Percentiles rank a stretch among this genome's conserved stretches.
These are phyloP conservation scores for Verticillium alfalfae DNA, from an alignment of 2,329 filamentous ascomycete species.

Conservation along the genomic window DNA sequence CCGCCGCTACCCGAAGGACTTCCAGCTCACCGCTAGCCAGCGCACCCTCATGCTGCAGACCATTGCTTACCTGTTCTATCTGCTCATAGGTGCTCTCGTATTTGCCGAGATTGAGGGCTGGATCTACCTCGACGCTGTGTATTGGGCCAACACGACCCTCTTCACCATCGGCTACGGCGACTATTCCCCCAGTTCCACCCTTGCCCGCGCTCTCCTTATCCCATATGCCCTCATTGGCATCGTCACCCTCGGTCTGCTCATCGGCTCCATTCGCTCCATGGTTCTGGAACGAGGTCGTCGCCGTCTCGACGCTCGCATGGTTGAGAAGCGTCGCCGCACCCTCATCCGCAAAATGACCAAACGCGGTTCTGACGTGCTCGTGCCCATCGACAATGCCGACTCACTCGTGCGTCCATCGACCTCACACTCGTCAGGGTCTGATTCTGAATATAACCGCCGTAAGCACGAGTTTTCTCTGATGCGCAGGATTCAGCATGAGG, in stretches of 20 bases:
- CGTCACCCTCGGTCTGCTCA: slow-evolving; percentile 77
- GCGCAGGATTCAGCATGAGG: slow-evolving; percentile 69
- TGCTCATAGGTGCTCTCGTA: slow-evolving; percentile 70
- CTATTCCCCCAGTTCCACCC: slow-evolving; percentile 36
- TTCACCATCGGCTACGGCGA: slow-evolving; percentile 64
- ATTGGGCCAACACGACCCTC: slow-evolving; percentile 71
- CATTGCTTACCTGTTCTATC: slow-evolving; percentile 76
- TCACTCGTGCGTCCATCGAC: slow-evolving; percentile 1
- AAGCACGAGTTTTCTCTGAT: slow-evolving; percentile 72
- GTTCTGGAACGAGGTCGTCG: slow-evolving; percentile 52
- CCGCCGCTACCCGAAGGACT: slow-evolving; percentile 71
- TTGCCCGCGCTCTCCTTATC: slow-evolving; percentile 68
- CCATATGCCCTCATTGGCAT: slow-evolving; percentile 81
- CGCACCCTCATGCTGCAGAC: slow-evolving; percentile 87
- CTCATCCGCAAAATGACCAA: slow-evolving; percentile 38
- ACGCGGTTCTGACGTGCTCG: slow-evolving; percentile 42
- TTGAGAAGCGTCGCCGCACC: slow-evolving; percentile 51
- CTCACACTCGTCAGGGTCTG: not conserved
- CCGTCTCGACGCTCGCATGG: slow-evolving; percentile 49
- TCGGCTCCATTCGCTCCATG: slow-evolving; percentile 69
- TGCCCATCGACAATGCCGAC: slow-evolving; percentile 33
- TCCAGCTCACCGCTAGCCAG: slow-evolving; percentile 72
- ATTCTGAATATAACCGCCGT: slow-evolving; percentile 51
- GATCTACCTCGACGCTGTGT: slow-evolving; percentile 71
- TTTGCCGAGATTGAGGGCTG: slow-evolving; percentile 71